These are phyloP conservation scores for Nakazawaea ambrosiae DNA, from an alignment of 805 yeast genomes.

Conservation along the genomic window DNA sequence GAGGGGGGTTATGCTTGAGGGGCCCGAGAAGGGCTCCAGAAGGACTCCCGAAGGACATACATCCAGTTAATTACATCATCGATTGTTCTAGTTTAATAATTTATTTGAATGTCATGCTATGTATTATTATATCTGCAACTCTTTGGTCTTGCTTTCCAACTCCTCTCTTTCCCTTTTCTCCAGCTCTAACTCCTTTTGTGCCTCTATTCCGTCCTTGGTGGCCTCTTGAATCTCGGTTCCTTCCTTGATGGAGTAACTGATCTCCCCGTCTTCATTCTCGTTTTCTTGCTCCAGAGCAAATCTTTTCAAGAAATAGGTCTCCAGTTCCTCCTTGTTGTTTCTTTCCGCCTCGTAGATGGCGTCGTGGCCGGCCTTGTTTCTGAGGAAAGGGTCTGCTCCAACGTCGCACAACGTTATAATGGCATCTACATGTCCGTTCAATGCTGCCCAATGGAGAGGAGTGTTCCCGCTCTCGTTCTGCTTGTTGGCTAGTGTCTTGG, in stretches of 20 bases:
- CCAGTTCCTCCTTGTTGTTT: slow-evolving; percentile 68
- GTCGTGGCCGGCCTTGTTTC: slow-evolving; percentile 75
- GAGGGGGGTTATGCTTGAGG: too few relatives aligned
- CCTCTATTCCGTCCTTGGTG: slow-evolving; percentile 34
- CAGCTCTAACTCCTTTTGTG: slow-evolving; percentile 4
- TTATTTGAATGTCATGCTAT: too few relatives aligned
- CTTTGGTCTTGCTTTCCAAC: slow-evolving; percentile 19
- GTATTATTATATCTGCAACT: slow-evolving; percentile 22
- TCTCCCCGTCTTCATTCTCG: slow-evolving; percentile 46
- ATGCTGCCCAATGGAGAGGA: slow-evolving; percentile 93
- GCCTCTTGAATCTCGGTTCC: slow-evolving; percentile 47
- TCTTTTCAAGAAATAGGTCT: slow-evolving; percentile 65
- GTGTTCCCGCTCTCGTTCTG: slow-evolving; percentile 86
- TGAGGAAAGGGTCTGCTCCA: slow-evolving; percentile 74
- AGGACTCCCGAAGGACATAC: too few relatives aligned
- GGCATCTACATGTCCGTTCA: slow-evolving; percentile 73
- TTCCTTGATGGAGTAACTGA: slow-evolving; percentile 33
- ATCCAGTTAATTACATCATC: too few relatives aligned
- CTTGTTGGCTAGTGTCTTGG: slow-evolving; percentile 36
- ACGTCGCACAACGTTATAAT: slow-evolving; percentile 69
- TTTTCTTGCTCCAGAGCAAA: slow-evolving; percentile 63
- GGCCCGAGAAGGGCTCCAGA: too few relatives aligned
- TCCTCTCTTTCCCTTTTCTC: not conserved
- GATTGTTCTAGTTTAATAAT: too few relatives aligned
- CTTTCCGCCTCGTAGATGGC: slow-evolving; percentile 85